phyloP scores from a whole-genome alignment of 768 basidiomycete genomes.

The Mycena kentingensis region DNA sequence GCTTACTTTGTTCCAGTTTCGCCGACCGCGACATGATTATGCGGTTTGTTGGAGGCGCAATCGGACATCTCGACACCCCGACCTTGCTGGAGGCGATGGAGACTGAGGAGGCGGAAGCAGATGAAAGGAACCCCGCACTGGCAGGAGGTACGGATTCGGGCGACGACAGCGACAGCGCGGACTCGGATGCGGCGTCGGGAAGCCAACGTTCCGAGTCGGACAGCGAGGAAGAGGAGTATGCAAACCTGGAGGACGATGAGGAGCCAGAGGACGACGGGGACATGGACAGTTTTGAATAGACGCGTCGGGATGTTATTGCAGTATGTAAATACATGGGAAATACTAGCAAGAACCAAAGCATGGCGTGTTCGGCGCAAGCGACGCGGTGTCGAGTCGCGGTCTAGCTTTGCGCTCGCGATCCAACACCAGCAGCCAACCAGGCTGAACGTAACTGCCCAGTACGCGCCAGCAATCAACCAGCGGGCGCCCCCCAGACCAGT shows the following conservation, averaged over 20 bases:
- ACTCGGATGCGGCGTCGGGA: too few relatives aligned
- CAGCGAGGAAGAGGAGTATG: not conserved
- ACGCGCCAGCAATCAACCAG: not conserved
- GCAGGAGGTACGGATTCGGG: not conserved
- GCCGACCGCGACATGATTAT: constrained; percentile 44
- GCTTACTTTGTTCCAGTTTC: constrained; percentile 30
- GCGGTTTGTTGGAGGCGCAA: constrained; percentile 31
- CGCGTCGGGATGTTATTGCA: too few relatives aligned
- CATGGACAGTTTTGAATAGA: not conserved
- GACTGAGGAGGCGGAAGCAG: not conserved
- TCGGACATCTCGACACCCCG: constrained; percentile 31
- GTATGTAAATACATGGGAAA: not conserved
- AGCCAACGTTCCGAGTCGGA: too few relatives aligned
- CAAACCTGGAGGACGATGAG: not conserved
- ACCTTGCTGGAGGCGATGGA: not conserved
- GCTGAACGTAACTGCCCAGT: too few relatives aligned
- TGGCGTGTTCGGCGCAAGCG: not conserved
- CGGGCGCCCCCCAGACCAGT: not conserved
- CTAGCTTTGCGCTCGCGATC: not conserved
- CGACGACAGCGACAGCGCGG: not conserved
- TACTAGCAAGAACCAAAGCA: not conserved
- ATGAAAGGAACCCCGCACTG: not conserved
- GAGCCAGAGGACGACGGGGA: not conserved
- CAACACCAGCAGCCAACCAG: not conserved
- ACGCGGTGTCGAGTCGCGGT: not conserved